phyloP scores from a whole-genome alignment of 2,329 filamentous ascomycete species.

The Emmonsiellopsis sp. region DNA sequence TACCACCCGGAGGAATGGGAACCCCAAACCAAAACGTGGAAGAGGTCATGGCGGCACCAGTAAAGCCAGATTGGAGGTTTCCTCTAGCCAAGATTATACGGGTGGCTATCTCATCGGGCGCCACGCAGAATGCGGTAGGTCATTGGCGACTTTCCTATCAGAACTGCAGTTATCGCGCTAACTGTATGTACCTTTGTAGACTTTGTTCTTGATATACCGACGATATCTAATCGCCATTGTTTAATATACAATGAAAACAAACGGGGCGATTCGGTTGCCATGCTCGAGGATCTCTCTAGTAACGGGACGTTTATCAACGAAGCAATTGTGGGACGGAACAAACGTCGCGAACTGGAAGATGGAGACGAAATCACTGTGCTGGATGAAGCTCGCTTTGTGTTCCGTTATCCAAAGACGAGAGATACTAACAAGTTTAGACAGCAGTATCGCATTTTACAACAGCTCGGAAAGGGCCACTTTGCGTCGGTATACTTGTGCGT shows the following conservation, averaged over 20 bases:
- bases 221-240: conserved; percentile 72
- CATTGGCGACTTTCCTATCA: not conserved
- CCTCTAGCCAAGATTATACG: conserved; percentile 46
- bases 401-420: conserved; percentile 72
- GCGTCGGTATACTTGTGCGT: conserved; percentile 87
- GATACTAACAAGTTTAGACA: conserved; percentile 71
- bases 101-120: conserved; percentile 86
- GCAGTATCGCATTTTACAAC: conserved; percentile 74
- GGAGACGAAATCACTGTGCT: conserved; percentile 85
- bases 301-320: conserved; percentile 98
- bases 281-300: conserved; percentile 86
- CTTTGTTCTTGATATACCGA: conserved; percentile 63
- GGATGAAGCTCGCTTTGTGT: conserved; percentile 77
- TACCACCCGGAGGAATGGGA: conserved; percentile 28
- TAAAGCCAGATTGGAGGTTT: conserved; percentile 50
- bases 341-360: conserved; percentile 77
- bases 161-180: not conserved
- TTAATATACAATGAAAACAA: conserved; percentile 47
- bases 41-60: conserved; percentile 38
- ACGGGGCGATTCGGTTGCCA: conserved; percentile 51
- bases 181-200: conserved; percentile 38
- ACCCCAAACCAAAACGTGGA: conserved; percentile 25
- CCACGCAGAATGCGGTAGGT: conserved; percentile 85
- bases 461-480: conserved; percentile 90
- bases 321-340: conserved; percentile 80